phyloP scores from a whole-genome alignment of 1,284 basidiomycete genomes.

The Ceratobasidium sp. region DNA sequence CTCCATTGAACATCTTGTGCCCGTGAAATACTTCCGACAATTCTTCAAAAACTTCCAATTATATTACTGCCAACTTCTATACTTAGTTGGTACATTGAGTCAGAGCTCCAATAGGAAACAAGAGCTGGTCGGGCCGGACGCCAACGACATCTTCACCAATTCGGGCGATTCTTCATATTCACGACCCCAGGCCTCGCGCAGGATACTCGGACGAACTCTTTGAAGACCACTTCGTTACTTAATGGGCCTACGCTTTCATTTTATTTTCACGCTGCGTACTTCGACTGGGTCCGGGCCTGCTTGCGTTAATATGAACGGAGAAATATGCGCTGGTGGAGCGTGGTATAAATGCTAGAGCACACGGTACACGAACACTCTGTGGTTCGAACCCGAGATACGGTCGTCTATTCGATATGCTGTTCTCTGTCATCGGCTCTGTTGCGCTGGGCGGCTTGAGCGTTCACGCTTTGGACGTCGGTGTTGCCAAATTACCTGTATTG shows the following conservation, averaged over 20 bases:
- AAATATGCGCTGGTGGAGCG: neutral
- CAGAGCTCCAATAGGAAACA: slow-evolving; percentile 23
- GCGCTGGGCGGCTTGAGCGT: slow-evolving; percentile 15
- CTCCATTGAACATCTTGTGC: neutral
- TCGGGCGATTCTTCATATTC: neutral
- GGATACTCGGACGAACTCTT: slow-evolving; percentile 25
- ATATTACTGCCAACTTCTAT: too few relatives aligned
- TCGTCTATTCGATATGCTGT: slow-evolving; percentile 22
- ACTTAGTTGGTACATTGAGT: too few relatives aligned
- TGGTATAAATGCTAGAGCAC: slow-evolving; percentile 23
- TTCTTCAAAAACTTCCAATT: neutral
- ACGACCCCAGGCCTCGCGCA: neutral
- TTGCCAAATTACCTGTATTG: slow-evolving; percentile 54
- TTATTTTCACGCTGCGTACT: neutral
- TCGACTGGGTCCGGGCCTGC: neutral
- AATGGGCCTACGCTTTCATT: slow-evolving; percentile 18
- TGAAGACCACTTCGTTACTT: slow-evolving; percentile 29
- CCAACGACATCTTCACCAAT: neutral
- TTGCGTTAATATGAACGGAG: slow-evolving; percentile 15
- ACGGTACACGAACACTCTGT: neutral
- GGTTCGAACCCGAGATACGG: neutral
- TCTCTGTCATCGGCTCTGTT: slow-evolving; percentile 22
- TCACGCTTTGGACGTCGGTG: slow-evolving; percentile 31
- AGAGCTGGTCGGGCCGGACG: neutral
- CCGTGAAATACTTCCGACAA: neutral